Evolutionary conservation across 805 yeast species (phyloP), one percentile per base, ranked within the genome.

Genomic region (Nakazawaea ishiwadae): DNA sequence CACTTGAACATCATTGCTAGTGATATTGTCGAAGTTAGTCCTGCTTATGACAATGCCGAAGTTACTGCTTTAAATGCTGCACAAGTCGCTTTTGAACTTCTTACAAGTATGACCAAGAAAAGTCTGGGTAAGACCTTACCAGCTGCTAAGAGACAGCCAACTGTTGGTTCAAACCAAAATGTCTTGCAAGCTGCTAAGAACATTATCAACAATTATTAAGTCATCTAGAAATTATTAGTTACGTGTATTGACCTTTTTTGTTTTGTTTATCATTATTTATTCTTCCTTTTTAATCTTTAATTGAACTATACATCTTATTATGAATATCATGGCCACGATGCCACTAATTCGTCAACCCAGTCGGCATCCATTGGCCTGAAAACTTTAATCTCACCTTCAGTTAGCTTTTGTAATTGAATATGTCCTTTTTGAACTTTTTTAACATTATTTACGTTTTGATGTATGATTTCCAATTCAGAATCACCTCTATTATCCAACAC

Each of bases 41-140:
- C 87, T 5, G 71, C 77, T 10, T 81, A 63, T 53, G 88, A 81
- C 55, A 69, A 66, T 44, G 79, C 82, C 1, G 87, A 81, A 51
- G 66, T 79, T 28, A 81, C 88, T 1, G 69, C 83, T 15, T 69
- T 83, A 10, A 82, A 81, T 48, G 87, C 82, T 3, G 82, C 88
- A 0, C 87, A 81, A 58, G 73, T 79, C 24, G 84, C 79, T 1
- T 84, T 63, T 59, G 95, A 85, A 57, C 52, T 85, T 31, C 58
- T 84, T 40, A 82, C 93, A 11, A 75, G 77, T 45, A 84, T 85
- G 87, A 89, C 84, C 12, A 76, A 80, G 55, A 77, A 70, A 50
- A n/a, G 6, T 9, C 27, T 35, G 31, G 39, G 39, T n/a, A 35
- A 35, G 16, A 35, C 39, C 5, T 81, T 7, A 11, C n/a, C 31